Conservation (phyloP, 345 rosid genomes). For the Eutrema heterophyllum region DNA sequence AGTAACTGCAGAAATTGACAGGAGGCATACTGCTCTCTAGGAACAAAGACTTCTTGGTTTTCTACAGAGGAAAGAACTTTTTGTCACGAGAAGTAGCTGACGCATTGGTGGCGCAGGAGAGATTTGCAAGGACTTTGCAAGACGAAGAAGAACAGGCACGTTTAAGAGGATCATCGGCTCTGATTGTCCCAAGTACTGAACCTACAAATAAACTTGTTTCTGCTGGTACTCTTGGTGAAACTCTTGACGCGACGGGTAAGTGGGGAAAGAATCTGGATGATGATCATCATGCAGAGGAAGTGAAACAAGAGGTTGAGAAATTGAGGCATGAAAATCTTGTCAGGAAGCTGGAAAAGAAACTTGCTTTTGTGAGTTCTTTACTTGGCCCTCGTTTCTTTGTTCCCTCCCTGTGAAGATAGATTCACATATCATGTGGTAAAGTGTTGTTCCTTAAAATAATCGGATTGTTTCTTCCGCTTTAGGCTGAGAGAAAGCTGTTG, state of each 20-base stretch:
- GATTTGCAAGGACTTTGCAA: constrained; percentile 58
- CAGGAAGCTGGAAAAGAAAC: constrained; percentile 73
- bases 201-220: constrained; percentile 37
- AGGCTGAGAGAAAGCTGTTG: constrained; percentile 70
- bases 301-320: constrained; percentile 68
- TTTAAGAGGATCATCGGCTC: constrained; percentile 64
- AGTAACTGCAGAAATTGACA: constrained; percentile 71
- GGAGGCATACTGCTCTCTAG: constrained; percentile 81
- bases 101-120: constrained; percentile 71
- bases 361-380: constrained; percentile 57
- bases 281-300: constrained; percentile 43
- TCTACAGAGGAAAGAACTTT: constrained; percentile 89
- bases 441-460: not conserved
- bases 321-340: constrained; percentile 60
- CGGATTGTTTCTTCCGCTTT: not conserved
- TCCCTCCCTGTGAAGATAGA: not conserved
- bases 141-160: constrained; percentile 94
- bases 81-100: constrained; percentile 69
- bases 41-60: constrained; percentile 92
- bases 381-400: not conserved
- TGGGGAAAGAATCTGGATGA: constrained; percentile 81
- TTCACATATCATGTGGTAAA: not conserved
- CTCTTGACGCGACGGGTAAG: constrained; percentile 70
- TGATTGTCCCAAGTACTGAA: constrained; percentile 40
- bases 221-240: constrained; percentile 87